These are phyloP conservation scores for Porphyrellus cyaneotinctus DNA, from an alignment of 768 basidiomycete species.

Conservation along the genomic window DNA sequence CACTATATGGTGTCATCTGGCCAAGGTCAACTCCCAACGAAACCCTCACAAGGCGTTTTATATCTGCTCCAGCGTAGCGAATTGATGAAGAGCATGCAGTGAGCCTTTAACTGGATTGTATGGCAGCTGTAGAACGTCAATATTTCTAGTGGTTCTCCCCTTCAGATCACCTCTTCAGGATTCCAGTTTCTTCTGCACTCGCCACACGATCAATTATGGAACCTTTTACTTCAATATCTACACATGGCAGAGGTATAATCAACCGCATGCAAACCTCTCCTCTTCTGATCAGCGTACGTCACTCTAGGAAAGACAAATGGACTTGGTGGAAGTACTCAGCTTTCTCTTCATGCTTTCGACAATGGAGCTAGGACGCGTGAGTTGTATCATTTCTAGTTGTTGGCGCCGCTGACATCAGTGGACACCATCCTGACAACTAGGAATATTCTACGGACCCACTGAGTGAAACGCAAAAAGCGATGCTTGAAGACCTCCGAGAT, in stretches of 20 bases:
- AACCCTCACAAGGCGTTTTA: slow-evolving; percentile 80
- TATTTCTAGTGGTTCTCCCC: slow-evolving; percentile 44
- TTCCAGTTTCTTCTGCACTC: slow-evolving; percentile 96
- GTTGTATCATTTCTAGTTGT: slow-evolving; percentile 15
- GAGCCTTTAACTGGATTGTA: slow-evolving; percentile 22
- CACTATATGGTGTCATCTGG: slow-evolving; percentile 98
- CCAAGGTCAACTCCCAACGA: slow-evolving; percentile 66
- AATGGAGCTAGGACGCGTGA: slow-evolving; percentile 87
- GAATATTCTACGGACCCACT: slow-evolving; percentile 86
- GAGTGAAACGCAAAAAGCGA: slow-evolving; percentile 73
- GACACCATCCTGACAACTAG: slow-evolving; percentile 36
- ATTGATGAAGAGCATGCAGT: slow-evolving; percentile 77
- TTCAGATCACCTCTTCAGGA: slow-evolving; percentile 87
- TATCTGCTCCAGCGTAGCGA: slow-evolving; percentile 80
- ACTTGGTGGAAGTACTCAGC: slow-evolving; percentile 87
- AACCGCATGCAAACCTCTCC: not conserved
- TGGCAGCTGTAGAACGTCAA: not conserved
- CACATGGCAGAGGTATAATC: slow-evolving; percentile 71
- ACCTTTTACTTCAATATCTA: slow-evolving; percentile 85
- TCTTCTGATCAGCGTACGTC: slow-evolving; percentile 11
- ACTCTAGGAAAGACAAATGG: slow-evolving; percentile 77
- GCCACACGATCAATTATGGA: slow-evolving; percentile 94
- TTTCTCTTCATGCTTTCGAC: slow-evolving; percentile 97
- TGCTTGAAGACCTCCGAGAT: slow-evolving; percentile 89
- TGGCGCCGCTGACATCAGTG: not conserved